phyloP scores from a whole-genome alignment of 2,329 filamentous ascomycete genomes.

The Penicillium hordei region DNA sequence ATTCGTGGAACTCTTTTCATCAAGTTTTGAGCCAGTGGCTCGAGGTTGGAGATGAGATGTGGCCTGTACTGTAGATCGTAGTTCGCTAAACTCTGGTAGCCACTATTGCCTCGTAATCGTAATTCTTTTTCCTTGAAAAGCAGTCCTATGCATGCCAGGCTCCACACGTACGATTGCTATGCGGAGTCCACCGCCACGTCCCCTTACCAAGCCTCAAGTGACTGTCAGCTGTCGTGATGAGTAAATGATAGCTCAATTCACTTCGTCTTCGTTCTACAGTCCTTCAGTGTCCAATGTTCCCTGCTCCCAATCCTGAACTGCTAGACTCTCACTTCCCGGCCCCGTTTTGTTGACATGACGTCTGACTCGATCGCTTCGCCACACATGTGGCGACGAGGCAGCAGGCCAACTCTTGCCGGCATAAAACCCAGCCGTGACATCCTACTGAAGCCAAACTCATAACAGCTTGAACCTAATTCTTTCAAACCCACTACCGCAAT shows the following conservation, averaged over 20 bases:
- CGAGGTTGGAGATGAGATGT: slow-evolving; percentile 37
- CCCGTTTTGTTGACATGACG: slow-evolving; percentile 5
- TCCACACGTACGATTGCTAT: too few relatives aligned
- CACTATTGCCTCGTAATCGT: too few relatives aligned
- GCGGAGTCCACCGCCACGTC: too few relatives aligned
- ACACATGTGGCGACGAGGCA: slow-evolving; percentile 7
- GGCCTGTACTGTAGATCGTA: too few relatives aligned
- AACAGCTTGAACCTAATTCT: not conserved
- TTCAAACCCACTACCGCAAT: not conserved
- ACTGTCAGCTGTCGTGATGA: not conserved
- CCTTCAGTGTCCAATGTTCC: not conserved
- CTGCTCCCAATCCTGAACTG: not conserved
- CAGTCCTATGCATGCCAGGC: too few relatives aligned
- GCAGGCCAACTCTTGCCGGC: not conserved
- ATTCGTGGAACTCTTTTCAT: slow-evolving; percentile 35
- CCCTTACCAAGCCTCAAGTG: too few relatives aligned
- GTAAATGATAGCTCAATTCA: too few relatives aligned
- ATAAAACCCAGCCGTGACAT: not conserved
- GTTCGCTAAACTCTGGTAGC: too few relatives aligned
- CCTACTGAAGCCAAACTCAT: not conserved
- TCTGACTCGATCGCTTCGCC: slow-evolving; percentile 2
- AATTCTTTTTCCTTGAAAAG: too few relatives aligned
- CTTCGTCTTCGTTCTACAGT: not conserved
- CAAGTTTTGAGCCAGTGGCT: slow-evolving; percentile 31
- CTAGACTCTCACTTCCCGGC: not conserved